Percentiles rank a stretch among this genome's conserved stretches.
Evolutionary conservation across 164 flowering plant genomes (phyloP).

Genomic region (Sextonia rubra): DNA sequence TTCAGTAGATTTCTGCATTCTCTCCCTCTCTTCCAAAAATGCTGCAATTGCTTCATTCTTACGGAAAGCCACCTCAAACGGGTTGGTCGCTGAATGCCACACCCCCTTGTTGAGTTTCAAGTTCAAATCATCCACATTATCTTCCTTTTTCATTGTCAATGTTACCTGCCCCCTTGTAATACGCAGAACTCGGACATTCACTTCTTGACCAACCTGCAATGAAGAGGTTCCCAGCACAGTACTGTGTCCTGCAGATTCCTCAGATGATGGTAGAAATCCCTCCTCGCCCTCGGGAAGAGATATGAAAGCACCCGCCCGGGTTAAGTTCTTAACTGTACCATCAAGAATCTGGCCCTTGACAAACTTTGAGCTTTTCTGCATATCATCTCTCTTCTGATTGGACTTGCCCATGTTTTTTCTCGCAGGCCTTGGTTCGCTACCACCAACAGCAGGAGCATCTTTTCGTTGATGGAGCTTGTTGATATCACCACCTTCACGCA

Average conservation of each 20-base stretch:
- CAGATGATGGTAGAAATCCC: slow-evolving; percentile 82
- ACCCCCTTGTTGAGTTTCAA: slow-evolving; percentile 40
- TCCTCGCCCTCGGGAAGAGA: slow-evolving; percentile 90
- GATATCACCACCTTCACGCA: slow-evolving; percentile 67
- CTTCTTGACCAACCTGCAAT: slow-evolving; percentile 72
- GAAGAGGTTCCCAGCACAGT: slow-evolving; percentile 56
- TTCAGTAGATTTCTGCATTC: slow-evolving; percentile 25
- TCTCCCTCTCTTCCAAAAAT: slow-evolving; percentile 71
- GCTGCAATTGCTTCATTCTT: slow-evolving; percentile 67
- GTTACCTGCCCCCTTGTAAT: slow-evolving; percentile 69
- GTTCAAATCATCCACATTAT: slow-evolving; percentile 32
- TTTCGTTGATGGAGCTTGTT: slow-evolving; percentile 39
- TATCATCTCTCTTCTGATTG: slow-evolving; percentile 34
- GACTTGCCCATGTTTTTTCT: slow-evolving; percentile 33
- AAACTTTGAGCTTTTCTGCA: slow-evolving; percentile 57
- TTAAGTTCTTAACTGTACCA: slow-evolving; percentile 84
- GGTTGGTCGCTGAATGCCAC: slow-evolving; percentile 71
- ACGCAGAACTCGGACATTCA: slow-evolving; percentile 73
- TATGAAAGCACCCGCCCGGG: slow-evolving; percentile 77
- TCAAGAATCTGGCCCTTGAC: slow-evolving; percentile 66
- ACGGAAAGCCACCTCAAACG: slow-evolving; percentile 84
- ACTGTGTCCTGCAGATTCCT: slow-evolving; percentile 62
- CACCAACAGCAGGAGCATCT: slow-evolving; percentile 28
- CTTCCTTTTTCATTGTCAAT: slow-evolving; percentile 84
- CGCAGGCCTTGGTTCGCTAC: slow-evolving; percentile 38